These are phyloP conservation scores for Spirogloea muscicola DNA, from an alignment of 139 green algal genomes.

Conservation along the genomic window DNA sequence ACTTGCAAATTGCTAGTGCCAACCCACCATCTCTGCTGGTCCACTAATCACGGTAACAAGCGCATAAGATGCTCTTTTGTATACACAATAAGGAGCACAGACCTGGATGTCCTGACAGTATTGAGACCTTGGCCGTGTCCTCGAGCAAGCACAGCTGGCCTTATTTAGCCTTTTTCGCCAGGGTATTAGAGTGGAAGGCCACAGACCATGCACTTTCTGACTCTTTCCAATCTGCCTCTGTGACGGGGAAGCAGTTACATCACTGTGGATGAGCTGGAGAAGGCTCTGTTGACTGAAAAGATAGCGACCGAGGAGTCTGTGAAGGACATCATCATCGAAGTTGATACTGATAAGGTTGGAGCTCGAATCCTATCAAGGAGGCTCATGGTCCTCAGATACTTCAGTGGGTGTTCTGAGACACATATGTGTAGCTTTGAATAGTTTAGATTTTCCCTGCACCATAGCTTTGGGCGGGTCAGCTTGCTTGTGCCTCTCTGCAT, in stretches of 20 bases:
- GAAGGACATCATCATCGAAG: constrained; percentile 21
- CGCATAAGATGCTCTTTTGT: too few relatives aligned
- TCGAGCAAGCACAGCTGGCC: too few relatives aligned
- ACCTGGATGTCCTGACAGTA: too few relatives aligned
- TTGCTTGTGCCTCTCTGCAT: background rate
- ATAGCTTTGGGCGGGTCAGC: background rate
- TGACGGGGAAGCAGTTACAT: constrained; percentile 17
- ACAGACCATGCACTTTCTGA: too few relatives aligned
- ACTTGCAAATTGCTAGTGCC: constrained; percentile 9
- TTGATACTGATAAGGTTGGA: constrained; percentile 31
- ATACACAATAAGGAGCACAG: too few relatives aligned
- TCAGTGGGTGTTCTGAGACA: background rate
- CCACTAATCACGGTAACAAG: too few relatives aligned
- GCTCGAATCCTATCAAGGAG: too few relatives aligned
- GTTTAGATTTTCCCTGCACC: background rate
- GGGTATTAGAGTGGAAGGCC: too few relatives aligned
- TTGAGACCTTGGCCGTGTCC: background rate
- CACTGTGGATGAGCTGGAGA: constrained; percentile 40
- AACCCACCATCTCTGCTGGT: too few relatives aligned
- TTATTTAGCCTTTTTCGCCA: too few relatives aligned
- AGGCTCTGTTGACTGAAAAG: constrained; percentile 15
- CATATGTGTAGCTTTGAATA: background rate
- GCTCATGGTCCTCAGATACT: too few relatives aligned
- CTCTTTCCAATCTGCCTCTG: background rate
- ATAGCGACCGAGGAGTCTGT: constrained; percentile 4